phyloP scores from a whole-genome alignment of 2,329 filamentous ascomycete species.

The Cercospora sesami region DNA sequence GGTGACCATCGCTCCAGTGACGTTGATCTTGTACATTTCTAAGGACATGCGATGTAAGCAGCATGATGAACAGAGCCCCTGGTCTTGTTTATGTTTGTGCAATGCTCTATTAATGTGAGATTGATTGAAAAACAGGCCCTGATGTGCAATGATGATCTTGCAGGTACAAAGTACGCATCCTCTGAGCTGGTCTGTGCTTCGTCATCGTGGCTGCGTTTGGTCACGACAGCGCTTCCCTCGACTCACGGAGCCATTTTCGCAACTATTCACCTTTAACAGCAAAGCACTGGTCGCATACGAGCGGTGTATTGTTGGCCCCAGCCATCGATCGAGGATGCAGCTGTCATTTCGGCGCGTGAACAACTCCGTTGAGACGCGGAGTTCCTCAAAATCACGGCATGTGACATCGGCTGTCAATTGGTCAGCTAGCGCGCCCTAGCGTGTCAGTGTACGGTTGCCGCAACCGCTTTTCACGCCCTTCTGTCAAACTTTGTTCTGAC shows the following conservation, averaged over 20 bases:
- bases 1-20: neutral
- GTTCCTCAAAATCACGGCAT: neutral
- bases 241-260: neutral
- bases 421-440: neutral
- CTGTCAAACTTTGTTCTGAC: neutral
- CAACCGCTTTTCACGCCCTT: slow-evolving; percentile 8
- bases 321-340: neutral
- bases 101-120: neutral
- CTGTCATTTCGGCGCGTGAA: neutral
- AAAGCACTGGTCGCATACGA: neutral
- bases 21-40: neutral
- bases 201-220: neutral
- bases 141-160: neutral
- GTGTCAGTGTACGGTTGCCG: slow-evolving; percentile 1
- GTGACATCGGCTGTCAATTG: neutral
- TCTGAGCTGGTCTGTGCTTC: neutral
- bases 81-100: neutral
- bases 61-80: neutral
- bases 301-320: neutral
- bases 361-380: slow-evolving; percentile 2
- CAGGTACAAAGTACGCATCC: neutral
- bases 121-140: neutral
- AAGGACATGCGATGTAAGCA: neutral
- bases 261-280: neutral
- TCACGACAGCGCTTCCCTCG: neutral